Base-by-base conservation (phyloP, 1,284 basidiomycete genomes). In the Irpex rosettiformis region DNA sequence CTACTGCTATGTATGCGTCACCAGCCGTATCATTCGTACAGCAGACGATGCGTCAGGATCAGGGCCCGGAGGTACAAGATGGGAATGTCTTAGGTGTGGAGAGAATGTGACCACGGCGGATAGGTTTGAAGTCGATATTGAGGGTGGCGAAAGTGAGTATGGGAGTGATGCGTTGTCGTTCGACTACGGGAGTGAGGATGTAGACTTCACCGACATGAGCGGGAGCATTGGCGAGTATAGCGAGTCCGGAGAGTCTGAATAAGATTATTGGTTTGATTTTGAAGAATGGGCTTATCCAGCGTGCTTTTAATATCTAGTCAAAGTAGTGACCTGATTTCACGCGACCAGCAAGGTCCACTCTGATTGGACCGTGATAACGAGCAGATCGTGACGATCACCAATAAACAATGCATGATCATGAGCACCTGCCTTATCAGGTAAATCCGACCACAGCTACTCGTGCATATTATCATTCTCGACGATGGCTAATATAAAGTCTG, bases 1-100 rank as follows among this genome's bases (percentile, higher is more conserved):
- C 8, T 96, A 93, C 74, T 96, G 94, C 72, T 96, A 96, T 71
- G 86, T 89, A 66, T 96, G 94, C 72, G 78, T 96, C 29, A 83
- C 91, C 10, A 89, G 91, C 66, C 85, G 86, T 58, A 84, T 96
- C 76, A 80, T 92, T 65, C 86, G 83, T 30, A 79, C 81, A 0
- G 83, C 83, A 4, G 88, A 89, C 58, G 88, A 89, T 52, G 82
- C 78, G 18, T 79, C 80, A 11, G 79, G 78, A 21, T 68, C 67
- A 22, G 81, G 80, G 0, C 63, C 66, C 2, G 69, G 66, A 13
- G 69, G 69, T n/a, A 65, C 61, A 5, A 65, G 69, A 16, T 96
- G 94, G 94, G 82, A 85, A 62, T 96, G 94, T 71, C 71, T 95
- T 58, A 78, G 93, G 49, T 96, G 94, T 68, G 79, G 79, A 4